Evolutionary conservation across 2,329 filamentous ascomycete genomes (phyloP), one percentile per base, ranked within the genome.

Genomic region (Colletotrichum paranaense): DNA sequence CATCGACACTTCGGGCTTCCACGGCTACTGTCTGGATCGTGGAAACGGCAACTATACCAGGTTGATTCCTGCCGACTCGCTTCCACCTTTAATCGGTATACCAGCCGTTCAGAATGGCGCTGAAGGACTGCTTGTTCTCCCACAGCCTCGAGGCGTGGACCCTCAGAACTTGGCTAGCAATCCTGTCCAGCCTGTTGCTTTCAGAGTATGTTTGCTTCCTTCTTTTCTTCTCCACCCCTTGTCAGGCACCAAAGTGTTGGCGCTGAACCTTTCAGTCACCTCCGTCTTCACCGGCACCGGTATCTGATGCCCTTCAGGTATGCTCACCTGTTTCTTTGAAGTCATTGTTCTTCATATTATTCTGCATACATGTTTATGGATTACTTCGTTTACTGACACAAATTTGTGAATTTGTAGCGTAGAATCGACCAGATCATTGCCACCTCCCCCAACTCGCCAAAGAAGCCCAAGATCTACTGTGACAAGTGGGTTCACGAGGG

Each of bases 401-500:
- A 22, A 7, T 28, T 35, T 52, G n/a, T 52, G 32, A 46, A 52
- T 30, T 12, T 30, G 11, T 46, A 83, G 82, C 79, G 78, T 16
- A 80, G 78, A 8, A 84, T 83, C 64, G 82, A 76, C 30, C 69
- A 72, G 49, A 76, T 75, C 32, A 53, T 75, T 4, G 74, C 73
- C 22, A 76, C 75, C 5, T 77, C 76, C 5, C 82, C 83, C 22
- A 81, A 85, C 12, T 79, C 78, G 5, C 81, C 82, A 6, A 90
- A 89, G 78, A 80, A 80, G 28, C 80, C 81, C 71, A 97, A 97
- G 80, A 85, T 93, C 28, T 97, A 93, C 82, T 98, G 95, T 83
- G 94, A 95, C 72, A 94, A 96, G 82, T 98, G 95, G 95, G 92
- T 98, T 67, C 92, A 94, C 77, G 92, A 93, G 72, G 95, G 95